Percentiles rank a stretch among this genome's conserved stretches.
Evolutionary conservation across 2,329 filamentous ascomycete genomes (phyloP).

Genomic region (Trichoderma sp.): DNA sequence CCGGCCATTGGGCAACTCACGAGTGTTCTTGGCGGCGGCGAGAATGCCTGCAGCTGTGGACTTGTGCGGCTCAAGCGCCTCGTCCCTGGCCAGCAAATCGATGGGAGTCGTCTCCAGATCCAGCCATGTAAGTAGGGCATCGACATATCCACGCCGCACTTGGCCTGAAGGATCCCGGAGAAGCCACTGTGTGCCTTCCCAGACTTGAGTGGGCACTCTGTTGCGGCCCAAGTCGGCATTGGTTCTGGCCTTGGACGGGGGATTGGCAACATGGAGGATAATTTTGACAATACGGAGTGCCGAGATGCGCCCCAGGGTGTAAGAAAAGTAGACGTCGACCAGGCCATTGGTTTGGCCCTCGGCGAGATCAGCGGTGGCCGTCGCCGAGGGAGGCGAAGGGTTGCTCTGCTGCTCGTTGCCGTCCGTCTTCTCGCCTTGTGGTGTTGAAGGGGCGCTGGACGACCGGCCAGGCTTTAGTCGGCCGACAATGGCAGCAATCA

Average conservation of each 20-base stretch:
- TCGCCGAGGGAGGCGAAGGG: constrained; percentile 33
- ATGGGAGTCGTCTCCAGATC: constrained; percentile 69
- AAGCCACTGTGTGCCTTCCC: constrained; percentile 97
- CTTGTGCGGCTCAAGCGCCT: constrained; percentile 47
- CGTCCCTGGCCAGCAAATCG: constrained; percentile 63
- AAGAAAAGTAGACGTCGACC: constrained; percentile 51
- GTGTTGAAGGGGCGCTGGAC: constrained; percentile 43
- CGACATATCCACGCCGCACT: constrained; percentile 81
- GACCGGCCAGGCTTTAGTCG: constrained; percentile 67
- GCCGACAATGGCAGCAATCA: constrained; percentile 77
- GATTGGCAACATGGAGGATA: constrained; percentile 79
- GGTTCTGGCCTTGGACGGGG: constrained; percentile 55
- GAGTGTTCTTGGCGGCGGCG: constrained; percentile 36
- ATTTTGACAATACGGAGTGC: constrained; percentile 79
- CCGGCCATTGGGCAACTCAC: constrained; percentile 49
- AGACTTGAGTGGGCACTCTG: constrained; percentile 75
- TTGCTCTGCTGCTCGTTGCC: constrained; percentile 37
- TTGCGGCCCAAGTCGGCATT: constrained; percentile 67
- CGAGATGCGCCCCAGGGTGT: constrained; percentile 55
- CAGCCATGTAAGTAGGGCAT: constrained; percentile 82
- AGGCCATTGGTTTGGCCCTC: constrained; percentile 45
- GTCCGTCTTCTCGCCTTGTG: constrained; percentile 47
- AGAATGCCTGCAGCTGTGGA: constrained; percentile 30
- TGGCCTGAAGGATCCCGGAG: constrained; percentile 73
- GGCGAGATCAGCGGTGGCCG: constrained; percentile 39